These are phyloP conservation scores for Hypoxylon sp. DNA, from an alignment of 2,329 filamentous ascomycete genomes.

Conservation along the genomic window DNA sequence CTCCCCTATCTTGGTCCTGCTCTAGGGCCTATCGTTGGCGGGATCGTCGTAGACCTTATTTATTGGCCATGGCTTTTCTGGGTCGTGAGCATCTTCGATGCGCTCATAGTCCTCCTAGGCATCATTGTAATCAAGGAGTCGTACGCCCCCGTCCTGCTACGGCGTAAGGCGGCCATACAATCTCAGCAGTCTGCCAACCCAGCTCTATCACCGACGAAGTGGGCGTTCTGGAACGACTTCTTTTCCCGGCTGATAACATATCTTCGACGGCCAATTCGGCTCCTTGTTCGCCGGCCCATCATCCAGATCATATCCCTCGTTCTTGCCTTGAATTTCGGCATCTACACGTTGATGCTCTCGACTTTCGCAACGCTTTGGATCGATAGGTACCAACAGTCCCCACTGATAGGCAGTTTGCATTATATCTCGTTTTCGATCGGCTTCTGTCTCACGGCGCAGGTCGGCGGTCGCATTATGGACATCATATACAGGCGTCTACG, in stretches of 20 bases:
- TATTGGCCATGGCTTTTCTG: conserved; percentile 81
- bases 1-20: conserved; percentile 70
- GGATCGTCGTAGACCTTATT: conserved; percentile 73
- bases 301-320: conserved; percentile 63
- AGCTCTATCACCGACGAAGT: conserved; percentile 57
- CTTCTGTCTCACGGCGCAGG: conserved; percentile 55
- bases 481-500: conserved; percentile 54
- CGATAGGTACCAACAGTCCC: conserved; percentile 61
- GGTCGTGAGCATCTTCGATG: conserved; percentile 71
- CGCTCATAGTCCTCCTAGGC: conserved; percentile 67
- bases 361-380: conserved; percentile 67
- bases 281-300: conserved; percentile 63
- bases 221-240: conserved; percentile 40
- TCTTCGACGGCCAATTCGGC: conserved; percentile 61
- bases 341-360: conserved; percentile 67
- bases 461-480: conserved; percentile 57
- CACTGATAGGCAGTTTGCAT: conserved; percentile 62
- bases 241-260: conserved; percentile 54
- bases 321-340: conserved; percentile 64
- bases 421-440: conserved; percentile 67
- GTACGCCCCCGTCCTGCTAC: conserved; percentile 74
- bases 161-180: conserved; percentile 66
- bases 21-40: conserved; percentile 76
- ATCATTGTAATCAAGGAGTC: conserved; percentile 73
- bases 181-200: conserved; percentile 63